Percentiles rank a stretch among this genome's conserved stretches.
Evolutionary conservation across 306 rosid species (phyloP).

Genomic region (Mimosa pudica): DNA sequence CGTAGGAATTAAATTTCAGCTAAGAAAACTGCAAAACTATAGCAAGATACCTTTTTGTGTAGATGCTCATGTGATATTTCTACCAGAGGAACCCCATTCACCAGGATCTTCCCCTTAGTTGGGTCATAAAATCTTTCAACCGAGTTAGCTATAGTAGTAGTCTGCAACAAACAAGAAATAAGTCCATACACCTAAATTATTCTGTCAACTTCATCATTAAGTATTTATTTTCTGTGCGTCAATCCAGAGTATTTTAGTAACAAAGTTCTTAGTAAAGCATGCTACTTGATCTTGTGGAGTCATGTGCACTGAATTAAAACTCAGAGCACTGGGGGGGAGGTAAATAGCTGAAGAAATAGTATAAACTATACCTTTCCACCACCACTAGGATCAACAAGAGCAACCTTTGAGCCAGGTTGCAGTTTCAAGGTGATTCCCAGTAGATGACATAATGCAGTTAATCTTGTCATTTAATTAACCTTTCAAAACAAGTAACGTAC

Average conservation of each 20-base stretch:
- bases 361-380: conserved; percentile 72
- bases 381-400: conserved; percentile 93
- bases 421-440: conserved; percentile 78
- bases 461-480: conserved; percentile 11
- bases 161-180: conserved; percentile 54
- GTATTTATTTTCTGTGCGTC: conserved; percentile 22
- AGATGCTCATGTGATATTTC: conserved; percentile 78
- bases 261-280: conserved; percentile 3
- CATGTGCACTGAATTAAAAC: conserved; percentile 25
- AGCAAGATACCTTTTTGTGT: conserved; percentile 65
- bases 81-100: conserved; percentile 74
- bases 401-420: conserved; percentile 75
- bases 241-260: too few species aligned
- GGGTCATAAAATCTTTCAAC: conserved; percentile 93
- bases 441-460: conserved; percentile 26
- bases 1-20: conserved; percentile 14
- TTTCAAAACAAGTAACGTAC: conserved; percentile 9
- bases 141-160: conserved; percentile 86
- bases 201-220: conserved; percentile 14
- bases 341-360: not conserved
- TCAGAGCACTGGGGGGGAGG: not conserved
- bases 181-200: conserved; percentile 1
- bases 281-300: conserved; percentile 24
- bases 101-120: conserved; percentile 61
- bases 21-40: not conserved